phyloP scores from a whole-genome alignment of 2,329 filamentous ascomycete species.

The Blastomyces silverae region DNA sequence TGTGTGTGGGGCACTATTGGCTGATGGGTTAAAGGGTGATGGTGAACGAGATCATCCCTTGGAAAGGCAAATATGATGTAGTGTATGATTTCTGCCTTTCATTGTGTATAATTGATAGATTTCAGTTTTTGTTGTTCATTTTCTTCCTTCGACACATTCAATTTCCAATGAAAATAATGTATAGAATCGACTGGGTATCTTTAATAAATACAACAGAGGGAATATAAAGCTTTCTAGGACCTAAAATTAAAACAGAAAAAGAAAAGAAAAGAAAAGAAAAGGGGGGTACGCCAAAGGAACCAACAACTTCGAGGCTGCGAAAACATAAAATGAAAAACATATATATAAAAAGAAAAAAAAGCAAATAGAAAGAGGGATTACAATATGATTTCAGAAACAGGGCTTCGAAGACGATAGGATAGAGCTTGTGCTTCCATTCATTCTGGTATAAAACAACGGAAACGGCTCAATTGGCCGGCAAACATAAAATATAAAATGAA shows the following conservation, averaged over 20 bases:
- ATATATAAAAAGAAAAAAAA: neutral
- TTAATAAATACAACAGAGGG: neutral
- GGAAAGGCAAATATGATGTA: neutral
- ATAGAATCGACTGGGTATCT: conserved; percentile 4
- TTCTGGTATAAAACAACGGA: neutral
- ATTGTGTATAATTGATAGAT: neutral
- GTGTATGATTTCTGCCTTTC: neutral
- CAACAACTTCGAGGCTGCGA: neutral
- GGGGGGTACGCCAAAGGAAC: neutral
- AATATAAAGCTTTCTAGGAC: conserved; percentile 2
- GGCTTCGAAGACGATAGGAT: too few relatives aligned
- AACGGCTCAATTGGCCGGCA: neutral
- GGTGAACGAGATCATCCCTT: neutral
- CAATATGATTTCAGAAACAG: neutral
- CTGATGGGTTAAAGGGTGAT: neutral
- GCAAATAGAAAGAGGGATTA: neutral
- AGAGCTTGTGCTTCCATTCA: neutral
- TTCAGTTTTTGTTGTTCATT: neutral
- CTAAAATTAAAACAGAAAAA: too few relatives aligned
- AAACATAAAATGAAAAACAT: neutral
- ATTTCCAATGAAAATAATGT: neutral
- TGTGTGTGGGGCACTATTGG: neutral
- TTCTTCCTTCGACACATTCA: too few relatives aligned
- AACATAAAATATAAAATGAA: neutral
- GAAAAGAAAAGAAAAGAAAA: neutral